Percentiles rank a stretch among this genome's conserved stretches.
Evolutionary conservation across 495 filamentous ascomycete species (phyloP).

Genomic region (Aspergillus cavernicola): DNA sequence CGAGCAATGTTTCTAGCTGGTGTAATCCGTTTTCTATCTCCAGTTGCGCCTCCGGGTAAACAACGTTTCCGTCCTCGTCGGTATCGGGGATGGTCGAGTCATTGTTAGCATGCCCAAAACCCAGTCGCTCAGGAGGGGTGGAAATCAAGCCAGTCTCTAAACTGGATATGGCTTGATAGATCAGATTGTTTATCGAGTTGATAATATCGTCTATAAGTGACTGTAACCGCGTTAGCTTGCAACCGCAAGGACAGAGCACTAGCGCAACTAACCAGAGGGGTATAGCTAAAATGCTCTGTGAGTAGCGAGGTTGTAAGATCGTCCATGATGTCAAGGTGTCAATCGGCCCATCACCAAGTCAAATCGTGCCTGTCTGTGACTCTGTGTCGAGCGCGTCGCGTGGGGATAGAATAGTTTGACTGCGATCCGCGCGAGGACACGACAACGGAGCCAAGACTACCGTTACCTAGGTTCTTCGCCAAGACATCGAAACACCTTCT

Average conservation of each 20-base stretch:
- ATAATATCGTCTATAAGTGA: conserved; percentile 95
- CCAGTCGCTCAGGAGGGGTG: conserved; percentile 67
- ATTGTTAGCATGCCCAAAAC: conserved; percentile 56
- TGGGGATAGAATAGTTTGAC: conserved; percentile 2
- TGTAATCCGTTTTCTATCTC: conserved; percentile 91
- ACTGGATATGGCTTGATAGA: conserved; percentile 77
- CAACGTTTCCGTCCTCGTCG: conserved; percentile 50
- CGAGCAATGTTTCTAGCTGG: conserved; percentile 92
- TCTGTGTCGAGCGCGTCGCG: conserved; percentile 17
- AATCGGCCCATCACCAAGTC: conserved; percentile 3
- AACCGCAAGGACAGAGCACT: conserved; percentile 10
- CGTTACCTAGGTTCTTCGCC: too few species aligned
- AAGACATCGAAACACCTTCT: too few species aligned
- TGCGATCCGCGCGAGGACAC: not conserved
- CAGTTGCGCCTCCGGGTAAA: conserved; percentile 57
- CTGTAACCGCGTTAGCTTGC: conserved; percentile 43
- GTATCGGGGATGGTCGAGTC: conserved; percentile 47
- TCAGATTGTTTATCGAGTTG: conserved; percentile 87
- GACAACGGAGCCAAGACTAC: not conserved
- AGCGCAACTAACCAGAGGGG: conserved; percentile 69
- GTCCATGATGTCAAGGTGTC: conserved; percentile 31
- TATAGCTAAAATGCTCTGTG: conserved; percentile 94
- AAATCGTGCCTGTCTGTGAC: not conserved
- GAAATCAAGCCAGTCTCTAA: conserved; percentile 75
- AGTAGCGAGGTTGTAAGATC: conserved; percentile 66